Conservation (phyloP, 306 rosid species). For the Cucumis hystrix region DNA sequence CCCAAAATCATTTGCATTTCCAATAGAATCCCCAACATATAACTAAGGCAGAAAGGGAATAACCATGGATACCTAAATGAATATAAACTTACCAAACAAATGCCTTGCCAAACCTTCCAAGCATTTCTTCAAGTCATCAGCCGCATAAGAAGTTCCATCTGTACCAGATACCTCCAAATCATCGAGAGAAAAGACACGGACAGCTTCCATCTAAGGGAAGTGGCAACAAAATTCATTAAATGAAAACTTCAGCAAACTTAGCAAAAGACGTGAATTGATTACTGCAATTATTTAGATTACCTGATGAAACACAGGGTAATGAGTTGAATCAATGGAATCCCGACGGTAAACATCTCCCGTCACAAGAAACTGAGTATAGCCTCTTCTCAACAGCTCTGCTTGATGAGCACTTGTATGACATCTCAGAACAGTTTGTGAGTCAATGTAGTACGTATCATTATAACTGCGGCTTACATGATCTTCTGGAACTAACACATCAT, state of each 20-base stretch:
- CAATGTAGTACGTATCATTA: constrained; percentile 80
- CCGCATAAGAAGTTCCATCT: constrained; percentile 70
- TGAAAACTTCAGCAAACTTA: constrained; percentile 10
- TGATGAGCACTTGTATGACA: constrained; percentile 99
- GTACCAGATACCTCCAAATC: constrained; percentile 70
- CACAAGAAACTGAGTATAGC: constrained; percentile 83
- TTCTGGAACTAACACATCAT: constrained; percentile 92
- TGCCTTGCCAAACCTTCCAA: constrained; percentile 93
- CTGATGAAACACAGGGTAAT: constrained; percentile 96
- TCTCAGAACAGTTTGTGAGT: constrained; percentile 76
- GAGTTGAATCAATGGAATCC: constrained; percentile 97
- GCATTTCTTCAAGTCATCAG: constrained; percentile 78
- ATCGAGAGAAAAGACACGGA: constrained; percentile 59
- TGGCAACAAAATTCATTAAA: constrained; percentile 5
- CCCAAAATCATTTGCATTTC: neutral
- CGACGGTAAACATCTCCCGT: constrained; percentile 97
- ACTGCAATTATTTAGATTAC: constrained; percentile 15
- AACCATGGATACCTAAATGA: neutral
- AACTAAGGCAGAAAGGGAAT: neutral
- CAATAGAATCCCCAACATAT: neutral
- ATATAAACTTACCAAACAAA: constrained; percentile 60
- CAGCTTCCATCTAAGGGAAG: constrained; percentile 85
- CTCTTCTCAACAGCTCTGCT: constrained; percentile 71
- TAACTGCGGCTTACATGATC: constrained; percentile 93
- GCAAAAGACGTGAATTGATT: neutral